phyloP scores from a whole-genome alignment of 2,329 filamentous ascomycete genomes.

The Sordariomycetes sp. region DNA sequence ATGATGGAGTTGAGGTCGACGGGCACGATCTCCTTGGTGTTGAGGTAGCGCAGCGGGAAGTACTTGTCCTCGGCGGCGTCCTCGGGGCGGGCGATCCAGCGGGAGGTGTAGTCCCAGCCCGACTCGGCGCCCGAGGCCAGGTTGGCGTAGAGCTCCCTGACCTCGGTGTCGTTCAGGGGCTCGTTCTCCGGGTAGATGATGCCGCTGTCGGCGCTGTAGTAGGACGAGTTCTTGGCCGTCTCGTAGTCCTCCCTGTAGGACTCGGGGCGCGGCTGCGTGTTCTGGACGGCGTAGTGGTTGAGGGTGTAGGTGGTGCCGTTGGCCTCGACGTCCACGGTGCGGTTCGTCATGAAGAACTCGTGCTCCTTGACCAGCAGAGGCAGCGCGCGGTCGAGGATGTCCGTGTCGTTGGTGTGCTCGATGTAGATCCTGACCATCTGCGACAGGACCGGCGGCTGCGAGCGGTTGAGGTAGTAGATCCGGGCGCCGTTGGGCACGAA shows the following conservation, averaged over 20 bases:
- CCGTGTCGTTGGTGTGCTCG: constrained; percentile 54
- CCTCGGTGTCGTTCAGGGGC: constrained; percentile 41
- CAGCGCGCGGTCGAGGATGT: constrained; percentile 49
- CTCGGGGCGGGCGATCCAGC: constrained; percentile 47
- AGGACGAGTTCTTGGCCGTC: constrained; percentile 56
- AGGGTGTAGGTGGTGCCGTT: constrained; percentile 41
- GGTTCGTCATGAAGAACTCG: constrained; percentile 52
- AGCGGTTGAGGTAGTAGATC: constrained; percentile 58
- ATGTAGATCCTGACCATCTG: constrained; percentile 59
- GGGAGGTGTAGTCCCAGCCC: constrained; percentile 54
- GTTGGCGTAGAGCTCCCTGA: constrained; percentile 47
- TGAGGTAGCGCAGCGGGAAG: constrained; percentile 57
- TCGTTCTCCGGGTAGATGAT: constrained; percentile 45
- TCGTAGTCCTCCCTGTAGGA: constrained; percentile 57
- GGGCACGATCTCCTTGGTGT: constrained; percentile 47
- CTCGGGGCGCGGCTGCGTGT: constrained; percentile 59
- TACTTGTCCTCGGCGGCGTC: constrained; percentile 52
- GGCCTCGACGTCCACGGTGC: constrained; percentile 42
- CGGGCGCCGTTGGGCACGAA: constrained; percentile 63
- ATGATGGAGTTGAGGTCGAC: constrained; percentile 62
- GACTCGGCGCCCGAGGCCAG: constrained; percentile 57
- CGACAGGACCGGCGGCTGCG: constrained; percentile 56
- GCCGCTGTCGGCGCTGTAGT: constrained; percentile 44
- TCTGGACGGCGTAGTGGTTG: constrained; percentile 50
- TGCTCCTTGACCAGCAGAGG: constrained; percentile 56